Evolutionary conservation across 352 stramenopile genomes (phyloP).

Genomic region (Pythium grandisporangium): DNA sequence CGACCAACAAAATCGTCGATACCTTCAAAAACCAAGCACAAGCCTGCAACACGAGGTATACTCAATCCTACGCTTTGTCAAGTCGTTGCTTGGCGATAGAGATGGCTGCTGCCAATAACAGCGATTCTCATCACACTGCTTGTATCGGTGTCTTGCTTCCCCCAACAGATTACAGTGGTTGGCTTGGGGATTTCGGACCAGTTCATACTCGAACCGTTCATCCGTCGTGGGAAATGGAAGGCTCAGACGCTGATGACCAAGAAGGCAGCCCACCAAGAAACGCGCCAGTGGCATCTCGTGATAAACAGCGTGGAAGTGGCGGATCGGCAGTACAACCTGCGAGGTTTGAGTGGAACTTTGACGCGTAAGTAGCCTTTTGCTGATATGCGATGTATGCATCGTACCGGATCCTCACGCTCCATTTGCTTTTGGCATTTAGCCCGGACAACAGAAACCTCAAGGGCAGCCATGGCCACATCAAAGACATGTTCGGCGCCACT

Average conservation of each 20-base stretch:
- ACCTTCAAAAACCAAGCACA: background rate
- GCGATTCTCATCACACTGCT: no score
- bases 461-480: background rate
- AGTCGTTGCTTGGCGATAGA: no score
- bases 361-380: constrained; percentile 19
- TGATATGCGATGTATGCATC: constrained; percentile 1
- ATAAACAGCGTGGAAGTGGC: background rate
- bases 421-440: no score
- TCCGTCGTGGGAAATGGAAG: constrained; percentile 28
- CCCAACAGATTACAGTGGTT: constrained; percentile 50
- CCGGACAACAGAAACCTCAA: background rate
- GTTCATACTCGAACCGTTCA: constrained; percentile 65
- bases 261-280: background rate
- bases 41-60: background rate
- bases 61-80: background rate
- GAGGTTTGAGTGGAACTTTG: constrained; percentile 61
- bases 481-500: background rate
- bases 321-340: background rate
- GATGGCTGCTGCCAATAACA: no score
- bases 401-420: background rate
- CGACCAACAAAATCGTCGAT: constrained; percentile 5
- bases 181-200: constrained; percentile 66
- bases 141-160: background rate
- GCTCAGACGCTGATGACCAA: background rate
- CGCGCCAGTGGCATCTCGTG: background rate